Percentiles rank a stretch among this genome's conserved stretches.
Evolutionary conservation across 225 moss, liverwort and hornwort genomes (phyloP).

Genomic region (Lunularia cruciata): DNA sequence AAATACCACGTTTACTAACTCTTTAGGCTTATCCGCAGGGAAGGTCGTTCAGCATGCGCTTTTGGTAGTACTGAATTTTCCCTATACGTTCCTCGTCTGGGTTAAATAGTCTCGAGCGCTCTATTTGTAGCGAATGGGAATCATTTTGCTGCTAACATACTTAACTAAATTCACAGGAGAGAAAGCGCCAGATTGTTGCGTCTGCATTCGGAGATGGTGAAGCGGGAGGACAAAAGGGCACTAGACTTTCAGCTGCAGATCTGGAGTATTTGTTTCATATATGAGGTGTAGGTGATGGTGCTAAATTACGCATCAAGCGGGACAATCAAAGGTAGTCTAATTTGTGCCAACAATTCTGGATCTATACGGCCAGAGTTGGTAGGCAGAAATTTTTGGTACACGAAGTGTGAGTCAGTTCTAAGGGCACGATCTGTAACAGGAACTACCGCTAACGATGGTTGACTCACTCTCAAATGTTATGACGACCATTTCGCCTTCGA

Average conservation of each 20-base stretch:
- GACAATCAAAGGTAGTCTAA: neutral
- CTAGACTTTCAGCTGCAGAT: constrained; percentile 74
- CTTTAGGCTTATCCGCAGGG: too few species aligned
- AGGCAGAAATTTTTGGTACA: neutral
- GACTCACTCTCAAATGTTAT: neutral
- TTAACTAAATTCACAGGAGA: constrained; percentile 65
- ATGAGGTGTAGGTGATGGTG: neutral
- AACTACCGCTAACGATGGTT: neutral
- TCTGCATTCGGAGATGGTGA: constrained; percentile 87
- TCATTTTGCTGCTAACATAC: too few species aligned
- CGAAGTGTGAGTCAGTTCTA: neutral
- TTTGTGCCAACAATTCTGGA: neutral
- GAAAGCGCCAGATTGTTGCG: constrained; percentile 87
- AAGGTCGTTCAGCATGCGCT: too few species aligned
- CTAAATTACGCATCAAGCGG: neutral
- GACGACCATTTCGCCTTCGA: neutral
- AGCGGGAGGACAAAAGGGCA: constrained; percentile 63
- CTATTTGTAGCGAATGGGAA: too few species aligned
- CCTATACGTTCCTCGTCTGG: too few species aligned
- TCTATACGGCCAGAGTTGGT: neutral
- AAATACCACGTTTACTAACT: too few species aligned
- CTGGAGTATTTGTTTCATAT: constrained; percentile 69
- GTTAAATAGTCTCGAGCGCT: too few species aligned
- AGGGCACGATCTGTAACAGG: neutral
- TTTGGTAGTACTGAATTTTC: too few species aligned